These are phyloP conservation scores for Camellia granthamiana DNA, from an alignment of 148 eudicot genomes.

Conservation along the genomic window DNA sequence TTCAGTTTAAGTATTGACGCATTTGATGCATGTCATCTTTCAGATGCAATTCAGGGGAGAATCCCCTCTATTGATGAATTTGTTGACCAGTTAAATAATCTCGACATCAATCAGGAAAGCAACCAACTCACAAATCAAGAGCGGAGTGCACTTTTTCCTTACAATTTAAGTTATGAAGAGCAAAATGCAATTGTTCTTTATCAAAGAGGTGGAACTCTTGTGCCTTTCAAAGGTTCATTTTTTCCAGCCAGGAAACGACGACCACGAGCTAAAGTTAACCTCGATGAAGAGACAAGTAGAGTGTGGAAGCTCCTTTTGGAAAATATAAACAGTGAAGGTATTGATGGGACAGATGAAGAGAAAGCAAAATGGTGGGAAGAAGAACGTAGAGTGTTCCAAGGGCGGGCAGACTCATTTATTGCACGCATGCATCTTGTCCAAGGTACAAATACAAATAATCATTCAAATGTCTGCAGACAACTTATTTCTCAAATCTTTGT, in stretches of 20 bases:
- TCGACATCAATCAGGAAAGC: constrained; percentile 51
- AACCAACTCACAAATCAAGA: constrained; percentile 16
- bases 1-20: neutral
- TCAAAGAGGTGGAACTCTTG: constrained; percentile 48
- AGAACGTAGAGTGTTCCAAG: constrained; percentile 70
- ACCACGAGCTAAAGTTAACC: constrained; percentile 78
- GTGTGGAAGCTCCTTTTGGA: constrained; percentile 91
- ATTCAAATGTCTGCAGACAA: constrained; percentile 9
- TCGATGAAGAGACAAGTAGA: constrained; percentile 86
- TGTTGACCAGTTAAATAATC: constrained; percentile 37
- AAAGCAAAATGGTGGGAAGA: constrained; percentile 96
- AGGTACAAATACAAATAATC: constrained; percentile 47
- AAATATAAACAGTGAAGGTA: constrained; percentile 83
- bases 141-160: constrained; percentile 31
- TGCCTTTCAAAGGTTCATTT: constrained; percentile 60
- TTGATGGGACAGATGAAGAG: constrained; percentile 86
- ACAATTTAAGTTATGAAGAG: constrained; percentile 27
- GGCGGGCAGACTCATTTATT: constrained; percentile 88
- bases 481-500: neutral
- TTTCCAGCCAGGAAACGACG: constrained; percentile 50
- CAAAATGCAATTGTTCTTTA: constrained; percentile 67
- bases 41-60: constrained; percentile 43
- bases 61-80: constrained; percentile 45
- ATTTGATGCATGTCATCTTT: constrained; percentile 43
- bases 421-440: constrained; percentile 98